Conservation (phyloP, 768 basidiomycete genomes). For the Tricholoma furcatifolium region DNA sequence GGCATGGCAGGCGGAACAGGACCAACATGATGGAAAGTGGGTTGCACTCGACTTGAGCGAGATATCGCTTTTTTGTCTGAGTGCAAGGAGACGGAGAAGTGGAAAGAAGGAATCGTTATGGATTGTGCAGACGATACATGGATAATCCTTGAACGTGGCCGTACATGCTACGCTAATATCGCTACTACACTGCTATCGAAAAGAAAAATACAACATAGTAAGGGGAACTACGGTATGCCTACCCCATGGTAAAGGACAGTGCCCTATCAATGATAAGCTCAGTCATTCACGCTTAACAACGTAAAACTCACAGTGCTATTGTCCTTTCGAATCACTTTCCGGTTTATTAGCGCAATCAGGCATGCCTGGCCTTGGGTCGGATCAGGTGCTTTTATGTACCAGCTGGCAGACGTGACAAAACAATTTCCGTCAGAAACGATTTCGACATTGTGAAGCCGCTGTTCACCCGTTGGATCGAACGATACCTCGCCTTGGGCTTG, state of each 20-base stretch:
- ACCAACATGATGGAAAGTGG: conserved; percentile 7
- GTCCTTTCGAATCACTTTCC: conserved; percentile 81
- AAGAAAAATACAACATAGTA: not conserved
- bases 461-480: too few relatives aligned
- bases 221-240: conserved; percentile 39
- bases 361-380: conserved; percentile 89
- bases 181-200: conserved; percentile 2
- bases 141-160: conserved; percentile 12
- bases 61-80: conserved; percentile 10
- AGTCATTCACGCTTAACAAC: not conserved
- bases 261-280: conserved; percentile 40
- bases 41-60: not conserved
- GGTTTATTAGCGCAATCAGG: conserved; percentile 84
- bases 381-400: conserved; percentile 73
- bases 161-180: not conserved
- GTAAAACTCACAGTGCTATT: conserved; percentile 49
- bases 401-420: too few relatives aligned
- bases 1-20: conserved; percentile 19
- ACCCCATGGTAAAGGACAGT: conserved; percentile 71
- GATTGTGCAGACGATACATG: conserved; percentile 12
- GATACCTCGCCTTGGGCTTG: too few relatives aligned
- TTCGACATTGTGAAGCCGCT: too few relatives aligned
- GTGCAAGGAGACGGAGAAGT: conserved; percentile 1
- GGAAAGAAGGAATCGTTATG: conserved; percentile 12
- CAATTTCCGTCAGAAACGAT: too few relatives aligned